These are phyloP conservation scores for Ambrosia artemisiifolia DNA, from an alignment of 129 eudicot genomes.

Conservation along the genomic window DNA sequence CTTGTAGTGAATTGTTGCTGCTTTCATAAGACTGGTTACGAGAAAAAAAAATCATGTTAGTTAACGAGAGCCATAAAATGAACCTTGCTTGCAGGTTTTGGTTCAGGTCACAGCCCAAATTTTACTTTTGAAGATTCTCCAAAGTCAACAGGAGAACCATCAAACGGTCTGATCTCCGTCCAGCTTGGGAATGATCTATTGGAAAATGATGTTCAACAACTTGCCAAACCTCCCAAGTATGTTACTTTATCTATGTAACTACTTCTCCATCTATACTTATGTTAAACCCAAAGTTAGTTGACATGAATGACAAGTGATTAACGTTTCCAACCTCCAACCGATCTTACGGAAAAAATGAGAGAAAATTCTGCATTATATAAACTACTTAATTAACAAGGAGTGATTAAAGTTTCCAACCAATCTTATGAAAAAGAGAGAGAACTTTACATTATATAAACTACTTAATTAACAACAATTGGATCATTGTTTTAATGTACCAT, in stretches of 20 bases:
- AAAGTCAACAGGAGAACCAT: constrained; percentile 32
- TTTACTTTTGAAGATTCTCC: constrained; percentile 33
- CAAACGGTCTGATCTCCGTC: constrained; percentile 29
- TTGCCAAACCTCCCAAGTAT: constrained; percentile 34
- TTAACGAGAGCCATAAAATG: constrained; percentile 13
- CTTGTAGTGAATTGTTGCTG: background rate
- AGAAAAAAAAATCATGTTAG: background rate
- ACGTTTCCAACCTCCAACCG: background rate
- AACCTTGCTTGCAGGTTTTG: constrained; percentile 29
- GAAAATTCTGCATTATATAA: background rate
- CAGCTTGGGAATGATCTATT: constrained; percentile 24
- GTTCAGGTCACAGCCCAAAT: constrained; percentile 34
- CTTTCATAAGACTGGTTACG: background rate
- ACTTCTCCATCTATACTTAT: background rate
- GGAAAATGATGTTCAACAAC: constrained; percentile 24
- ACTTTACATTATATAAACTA: background rate
- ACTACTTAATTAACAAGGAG: background rate
- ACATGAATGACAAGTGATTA: background rate
- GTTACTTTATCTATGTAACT: constrained; percentile 5
- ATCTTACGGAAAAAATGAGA: background rate
- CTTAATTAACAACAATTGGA: background rate
- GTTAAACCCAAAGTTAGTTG: background rate
- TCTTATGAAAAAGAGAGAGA: background rate
- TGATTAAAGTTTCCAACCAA: background rate
- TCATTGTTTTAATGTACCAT: background rate